Evolutionary conservation across 2,329 filamentous ascomycete species (phyloP).

Genomic region (Trichoderma asperellum): DNA sequence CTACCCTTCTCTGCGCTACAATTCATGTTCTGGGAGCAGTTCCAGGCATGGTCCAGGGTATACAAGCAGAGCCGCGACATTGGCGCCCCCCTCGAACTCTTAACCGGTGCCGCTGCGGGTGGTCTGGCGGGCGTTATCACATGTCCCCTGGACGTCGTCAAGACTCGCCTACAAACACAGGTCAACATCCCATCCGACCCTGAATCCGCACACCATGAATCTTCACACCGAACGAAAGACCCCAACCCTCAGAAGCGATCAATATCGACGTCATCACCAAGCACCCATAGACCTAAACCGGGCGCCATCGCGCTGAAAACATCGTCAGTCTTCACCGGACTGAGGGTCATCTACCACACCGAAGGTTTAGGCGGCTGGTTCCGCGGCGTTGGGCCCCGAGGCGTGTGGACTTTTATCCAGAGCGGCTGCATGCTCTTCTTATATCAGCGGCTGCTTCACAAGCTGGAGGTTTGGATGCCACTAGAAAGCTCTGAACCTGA

Average conservation of each 20-base stretch:
- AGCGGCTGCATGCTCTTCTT: slow-evolving; percentile 95
- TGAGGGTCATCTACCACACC: slow-evolving; percentile 84
- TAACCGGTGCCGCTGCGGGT: slow-evolving; percentile 87
- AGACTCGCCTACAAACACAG: slow-evolving; percentile 95
- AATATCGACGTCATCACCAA: slow-evolving; percentile 90
- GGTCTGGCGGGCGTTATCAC: slow-evolving; percentile 93
- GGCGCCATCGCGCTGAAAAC: slow-evolving; percentile 83
- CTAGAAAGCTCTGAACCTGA: slow-evolving; percentile 30
- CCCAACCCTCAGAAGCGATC: slow-evolving; percentile 63
- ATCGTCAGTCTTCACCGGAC: slow-evolving; percentile 81
- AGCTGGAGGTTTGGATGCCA: slow-evolving; percentile 63
- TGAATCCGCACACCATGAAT: slow-evolving; percentile 34
- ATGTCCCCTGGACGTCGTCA: slow-evolving; percentile 95
- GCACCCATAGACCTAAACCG: slow-evolving; percentile 77
- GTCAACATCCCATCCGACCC: slow-evolving; percentile 47
- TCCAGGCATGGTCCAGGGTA: slow-evolving; percentile 76
- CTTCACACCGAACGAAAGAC: slow-evolving; percentile 40
- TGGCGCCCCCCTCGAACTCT: slow-evolving; percentile 79
- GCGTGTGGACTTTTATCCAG: slow-evolving; percentile 97
- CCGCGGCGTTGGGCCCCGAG: slow-evolving; percentile 87
- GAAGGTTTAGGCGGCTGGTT: slow-evolving; percentile 93
- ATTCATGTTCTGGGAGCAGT: slow-evolving; percentile 98
- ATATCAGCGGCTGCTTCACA: slow-evolving; percentile 84
- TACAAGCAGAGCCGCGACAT: slow-evolving; percentile 84
- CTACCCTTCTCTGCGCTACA: slow-evolving; percentile 95